Percentiles rank a stretch among this genome's conserved stretches.
These are phyloP conservation scores for Cicer pinnatifidum DNA, from an alignment of 306 rosid genomes.

Conservation along the genomic window DNA sequence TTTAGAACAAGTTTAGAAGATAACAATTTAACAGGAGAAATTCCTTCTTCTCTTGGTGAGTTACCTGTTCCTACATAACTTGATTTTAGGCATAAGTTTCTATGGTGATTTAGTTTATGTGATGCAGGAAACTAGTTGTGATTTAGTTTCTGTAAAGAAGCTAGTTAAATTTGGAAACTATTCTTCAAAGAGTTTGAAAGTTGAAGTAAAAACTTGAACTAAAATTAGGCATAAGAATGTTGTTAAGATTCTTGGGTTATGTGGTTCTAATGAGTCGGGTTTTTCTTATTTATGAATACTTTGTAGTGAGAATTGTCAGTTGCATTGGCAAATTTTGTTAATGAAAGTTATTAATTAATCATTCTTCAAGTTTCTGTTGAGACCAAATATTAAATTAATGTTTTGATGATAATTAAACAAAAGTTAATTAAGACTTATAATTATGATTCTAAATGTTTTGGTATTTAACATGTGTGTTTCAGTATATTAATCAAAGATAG, in stretches of 20 bases:
- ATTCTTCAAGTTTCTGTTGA: too few relatives aligned
- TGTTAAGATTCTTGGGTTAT: slow-evolving; percentile 76
- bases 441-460: too few relatives aligned
- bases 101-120: too few relatives aligned
- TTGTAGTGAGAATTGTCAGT: slow-evolving; percentile 54
- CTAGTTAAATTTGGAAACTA: slow-evolving; percentile 73
- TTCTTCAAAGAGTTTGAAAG: slow-evolving; percentile 53
- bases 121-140: too few relatives aligned
- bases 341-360: too few relatives aligned
- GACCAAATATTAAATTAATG: too few relatives aligned
- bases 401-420: too few relatives aligned
- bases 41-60: slow-evolving; percentile 72
- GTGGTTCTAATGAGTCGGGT: slow-evolving; percentile 75
- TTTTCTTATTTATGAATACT: slow-evolving; percentile 77
- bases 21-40: slow-evolving; percentile 68
- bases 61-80: slow-evolving; percentile 87
- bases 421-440: too few relatives aligned
- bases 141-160: slow-evolving; percentile 83
- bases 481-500: too few relatives aligned
- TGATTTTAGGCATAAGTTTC: slow-evolving; percentile 59
- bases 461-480: too few relatives aligned
- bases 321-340: slow-evolving; percentile 58
- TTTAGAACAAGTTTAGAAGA: slow-evolving; percentile 48
- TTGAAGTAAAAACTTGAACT: too few relatives aligned
- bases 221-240: too few relatives aligned